These are phyloP conservation scores for Ophiocordyceps robertsii DNA, from an alignment of 2,329 filamentous ascomycete species.

Conservation along the genomic window DNA sequence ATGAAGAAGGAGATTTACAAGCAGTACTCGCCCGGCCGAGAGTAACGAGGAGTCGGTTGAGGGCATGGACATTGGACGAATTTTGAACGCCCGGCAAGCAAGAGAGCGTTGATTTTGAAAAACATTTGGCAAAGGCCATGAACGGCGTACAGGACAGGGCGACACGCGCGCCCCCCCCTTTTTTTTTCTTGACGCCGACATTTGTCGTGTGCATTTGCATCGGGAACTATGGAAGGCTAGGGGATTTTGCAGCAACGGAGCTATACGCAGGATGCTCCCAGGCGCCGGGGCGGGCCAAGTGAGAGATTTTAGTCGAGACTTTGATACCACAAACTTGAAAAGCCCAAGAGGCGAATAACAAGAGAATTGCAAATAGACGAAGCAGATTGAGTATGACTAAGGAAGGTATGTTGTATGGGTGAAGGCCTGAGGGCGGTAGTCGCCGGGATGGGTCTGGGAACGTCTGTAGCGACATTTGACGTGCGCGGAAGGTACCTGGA, in stretches of 20 bases:
- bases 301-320: too few species aligned
- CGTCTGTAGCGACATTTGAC: too few species aligned
- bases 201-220: slow-evolving; percentile 5
- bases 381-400: too few species aligned
- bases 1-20: slow-evolving; percentile 48
- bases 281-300: not conserved
- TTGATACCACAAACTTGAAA: too few species aligned
- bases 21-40: slow-evolving; percentile 22
- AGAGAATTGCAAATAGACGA: too few species aligned
- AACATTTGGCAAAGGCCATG: slow-evolving; percentile 1
- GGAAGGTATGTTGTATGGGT: too few species aligned
- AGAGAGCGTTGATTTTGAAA: slow-evolving; percentile 3
- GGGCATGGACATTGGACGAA: slow-evolving; percentile 3
- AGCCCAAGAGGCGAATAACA: too few species aligned
- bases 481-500: too few species aligned
- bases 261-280: not conserved
- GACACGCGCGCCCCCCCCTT: not conserved
- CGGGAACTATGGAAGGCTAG: slow-evolving; percentile 2
- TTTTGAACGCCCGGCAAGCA: not conserved
- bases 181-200: not conserved
- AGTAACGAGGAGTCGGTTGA: slow-evolving; percentile 3
- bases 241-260: slow-evolving; percentile 4
- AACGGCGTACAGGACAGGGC: slow-evolving; percentile 2
- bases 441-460: too few species aligned
- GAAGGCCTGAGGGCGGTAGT: too few species aligned